Base-by-base conservation (phyloP, 495 filamentous ascomycete species). In the Amniculicola lignicola region DNA sequence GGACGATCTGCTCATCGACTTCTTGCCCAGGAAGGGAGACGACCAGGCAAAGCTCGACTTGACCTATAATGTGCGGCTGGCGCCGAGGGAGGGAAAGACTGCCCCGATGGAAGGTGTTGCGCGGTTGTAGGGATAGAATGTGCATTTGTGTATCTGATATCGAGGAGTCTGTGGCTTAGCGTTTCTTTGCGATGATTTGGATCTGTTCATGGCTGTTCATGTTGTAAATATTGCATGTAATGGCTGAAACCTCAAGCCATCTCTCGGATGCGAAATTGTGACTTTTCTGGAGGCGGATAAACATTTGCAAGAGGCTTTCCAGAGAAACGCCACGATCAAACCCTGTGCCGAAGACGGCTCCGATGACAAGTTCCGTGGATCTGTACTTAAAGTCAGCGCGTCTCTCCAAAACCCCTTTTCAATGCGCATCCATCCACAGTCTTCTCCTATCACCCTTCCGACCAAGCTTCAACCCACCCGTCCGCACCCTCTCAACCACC, bases 1-100 rank as follows among this genome's bases (percentile, higher is more conserved):
- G 72, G 75, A 82, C 51, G 79, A 82, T 54, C 71, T 85, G 21
- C 74, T 85, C 35, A 80, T 85, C 16, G 79, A 84, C 56, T 84
- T 85, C 68, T 75, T 72, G 61, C 80, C 80, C 40, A 64, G 76
- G 61, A 64, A 73, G 21, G 67, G 67, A 35, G 68, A 68, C 52
- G 66, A 63, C 50, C 67, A 70, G 60, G 69, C 69, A 10, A 65
- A 58, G 42, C 56, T 66, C 39, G 69, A 72, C 48, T 54, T 71
- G 47, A 45, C 61, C 19, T 66, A 70, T 52, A 62, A 72, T 48
- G 64, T 71, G 21, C 38, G 42, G 18, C 46, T 72, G 50, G 70
- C 69, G 31, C 69, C 70, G 44, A 61, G 37, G 57, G 61, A 51
- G 21, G 29, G 37, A 9, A 60, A 56, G n/a, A 59, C 43, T 16